Percentiles rank a stretch among this genome's conserved stretches.
These are phyloP conservation scores for Plasmodium yoelii DNA, from an alignment of 169 alveolate genomes.

Conservation along the genomic window DNA sequence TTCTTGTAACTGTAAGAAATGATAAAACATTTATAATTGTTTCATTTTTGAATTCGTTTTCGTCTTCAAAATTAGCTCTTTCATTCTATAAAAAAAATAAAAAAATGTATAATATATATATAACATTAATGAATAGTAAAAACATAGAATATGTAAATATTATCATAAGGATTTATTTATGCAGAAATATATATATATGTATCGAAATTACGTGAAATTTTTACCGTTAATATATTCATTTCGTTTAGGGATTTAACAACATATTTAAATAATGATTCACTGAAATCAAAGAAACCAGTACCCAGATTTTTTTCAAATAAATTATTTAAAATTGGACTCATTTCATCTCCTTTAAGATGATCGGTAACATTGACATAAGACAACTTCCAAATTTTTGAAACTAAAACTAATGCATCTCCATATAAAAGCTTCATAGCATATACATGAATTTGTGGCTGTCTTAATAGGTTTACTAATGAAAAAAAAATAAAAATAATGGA, in stretches of 20 bases:
- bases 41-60: slow-evolving; percentile 7
- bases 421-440: slow-evolving; percentile 58
- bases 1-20: slow-evolving; percentile 32
- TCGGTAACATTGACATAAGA: slow-evolving; percentile 51
- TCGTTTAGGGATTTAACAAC: slow-evolving; percentile 30
- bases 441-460: slow-evolving; percentile 16
- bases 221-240: slow-evolving; percentile 46
- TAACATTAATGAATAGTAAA: background rate
- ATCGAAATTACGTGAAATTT: background rate
- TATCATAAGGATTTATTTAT: background rate
- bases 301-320: slow-evolving; percentile 64
- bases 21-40: slow-evolving; percentile 25
- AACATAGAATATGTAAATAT: background rate
- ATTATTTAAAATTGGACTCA: slow-evolving; percentile 44
- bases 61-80: slow-evolving; percentile 12
- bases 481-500: background rate
- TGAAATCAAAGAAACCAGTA: slow-evolving; percentile 73
- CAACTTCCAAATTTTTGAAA: slow-evolving; percentile 72
- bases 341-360: slow-evolving; percentile 37
- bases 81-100: slow-evolving; percentile 23
- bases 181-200: background rate
- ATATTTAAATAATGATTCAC: slow-evolving; percentile 52
- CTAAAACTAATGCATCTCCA: slow-evolving; percentile 70
- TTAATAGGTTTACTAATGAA: slow-evolving; percentile 21
- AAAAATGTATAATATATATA: background rate